Conservation (phyloP, 1,284 basidiomycete species). For the Ustilago loliicola region DNA sequence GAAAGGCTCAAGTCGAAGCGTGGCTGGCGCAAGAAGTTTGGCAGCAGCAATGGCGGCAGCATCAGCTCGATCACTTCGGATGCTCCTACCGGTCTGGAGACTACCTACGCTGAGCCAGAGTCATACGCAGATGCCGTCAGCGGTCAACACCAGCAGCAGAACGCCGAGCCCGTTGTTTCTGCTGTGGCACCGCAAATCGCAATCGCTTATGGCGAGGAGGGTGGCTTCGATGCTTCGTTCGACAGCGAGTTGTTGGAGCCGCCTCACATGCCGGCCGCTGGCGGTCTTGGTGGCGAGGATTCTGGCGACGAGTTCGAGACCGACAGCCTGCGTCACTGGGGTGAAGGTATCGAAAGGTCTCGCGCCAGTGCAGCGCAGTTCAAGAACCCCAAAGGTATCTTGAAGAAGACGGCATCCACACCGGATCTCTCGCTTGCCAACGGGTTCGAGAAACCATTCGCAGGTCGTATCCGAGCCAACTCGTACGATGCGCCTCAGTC, state of each 20-base stretch:
- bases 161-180: slow-evolving; percentile 33
- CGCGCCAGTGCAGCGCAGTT: slow-evolving; percentile 76
- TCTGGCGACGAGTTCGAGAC: slow-evolving; percentile 74
- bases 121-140: slow-evolving; percentile 19
- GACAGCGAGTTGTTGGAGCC: slow-evolving; percentile 83
- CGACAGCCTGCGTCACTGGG: slow-evolving; percentile 69
- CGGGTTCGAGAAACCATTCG: slow-evolving; percentile 58
- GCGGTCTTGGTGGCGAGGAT: slow-evolving; percentile 67
- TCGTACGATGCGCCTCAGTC: slow-evolving; percentile 70
- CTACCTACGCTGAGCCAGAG: slow-evolving; percentile 48
- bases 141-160: slow-evolving; percentile 12
- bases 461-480: slow-evolving; percentile 68
- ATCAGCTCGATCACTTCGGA: slow-evolving; percentile 50
- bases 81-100: slow-evolving; percentile 59
- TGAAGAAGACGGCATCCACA: slow-evolving; percentile 75
- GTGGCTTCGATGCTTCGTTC: slow-evolving; percentile 75
- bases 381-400: slow-evolving; percentile 83
- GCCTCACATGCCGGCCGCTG: slow-evolving; percentile 74
- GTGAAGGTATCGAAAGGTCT: slow-evolving; percentile 80
- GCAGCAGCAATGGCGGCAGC: slow-evolving; percentile 56
- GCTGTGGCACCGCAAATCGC: slow-evolving; percentile 37
- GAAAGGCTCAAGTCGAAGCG: slow-evolving; percentile 69
- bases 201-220: slow-evolving; percentile 71
- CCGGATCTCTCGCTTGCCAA: slow-evolving; percentile 45
- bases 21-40: slow-evolving; percentile 71